Percentiles rank a stretch among this genome's conserved stretches.
Evolutionary conservation across 202 grass and related monocot genomes (phyloP).

Genomic region (Schoenoplectus tabernaemontani): DNA sequence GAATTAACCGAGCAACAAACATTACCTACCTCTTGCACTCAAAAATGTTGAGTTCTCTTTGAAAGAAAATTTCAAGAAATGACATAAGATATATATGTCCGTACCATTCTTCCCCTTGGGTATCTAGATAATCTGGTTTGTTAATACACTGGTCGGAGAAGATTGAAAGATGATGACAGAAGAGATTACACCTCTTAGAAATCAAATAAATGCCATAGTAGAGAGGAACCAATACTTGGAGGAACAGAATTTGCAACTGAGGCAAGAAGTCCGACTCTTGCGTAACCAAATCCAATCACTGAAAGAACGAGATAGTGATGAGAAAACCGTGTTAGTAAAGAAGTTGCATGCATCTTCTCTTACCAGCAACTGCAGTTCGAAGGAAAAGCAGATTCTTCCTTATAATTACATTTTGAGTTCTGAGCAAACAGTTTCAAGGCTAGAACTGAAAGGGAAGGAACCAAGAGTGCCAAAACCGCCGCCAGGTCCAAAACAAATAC

Average conservation of each 20-base stretch:
- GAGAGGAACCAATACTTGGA: conserved; percentile 64
- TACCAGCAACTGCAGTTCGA: conserved; percentile 28
- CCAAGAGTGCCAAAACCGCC: conserved; percentile 82
- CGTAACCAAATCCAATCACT: conserved; percentile 51
- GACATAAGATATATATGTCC: conserved; percentile 19
- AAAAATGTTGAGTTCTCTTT: not conserved
- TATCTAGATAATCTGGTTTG: not conserved
- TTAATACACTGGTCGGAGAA: conserved; percentile 10
- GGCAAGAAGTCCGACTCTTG: conserved; percentile 49
- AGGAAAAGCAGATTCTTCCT: conserved; percentile 54
- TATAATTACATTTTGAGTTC: not conserved
- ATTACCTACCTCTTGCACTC: conserved; percentile 32
- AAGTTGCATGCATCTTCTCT: conserved; percentile 42
- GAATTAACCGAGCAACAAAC: conserved; percentile 28
- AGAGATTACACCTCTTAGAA: conserved; percentile 55
- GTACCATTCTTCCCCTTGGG: conserved; percentile 6
- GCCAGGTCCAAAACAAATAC: conserved; percentile 35
- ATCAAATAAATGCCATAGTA: conserved; percentile 59
- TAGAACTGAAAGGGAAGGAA: conserved; percentile 30
- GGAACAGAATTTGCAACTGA: conserved; percentile 84
- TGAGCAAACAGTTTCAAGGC: not conserved
- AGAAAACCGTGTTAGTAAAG: conserved; percentile 40
- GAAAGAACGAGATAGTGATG: conserved; percentile 57
- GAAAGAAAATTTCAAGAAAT: not conserved
- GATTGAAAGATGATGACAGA: conserved; percentile 49